A percentile compares a stretch with the other conserved stretches of the same genome.
Conservation (phyloP, 2,329 filamentous ascomycete genomes). For the Talaromyces sp. region DNA sequence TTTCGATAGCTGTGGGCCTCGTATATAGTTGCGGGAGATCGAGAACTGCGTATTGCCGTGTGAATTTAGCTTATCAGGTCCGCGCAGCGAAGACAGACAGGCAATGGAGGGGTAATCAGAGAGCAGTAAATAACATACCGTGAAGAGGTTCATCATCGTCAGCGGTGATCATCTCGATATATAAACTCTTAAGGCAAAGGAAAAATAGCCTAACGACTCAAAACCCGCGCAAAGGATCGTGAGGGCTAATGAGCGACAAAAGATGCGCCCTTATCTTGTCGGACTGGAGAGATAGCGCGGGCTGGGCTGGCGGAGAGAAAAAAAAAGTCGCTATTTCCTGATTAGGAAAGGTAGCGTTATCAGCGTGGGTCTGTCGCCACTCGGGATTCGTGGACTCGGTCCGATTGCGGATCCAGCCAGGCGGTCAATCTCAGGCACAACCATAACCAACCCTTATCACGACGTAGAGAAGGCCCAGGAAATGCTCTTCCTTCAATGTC, state of each 20-base stretch:
- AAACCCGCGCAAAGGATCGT: not conserved
- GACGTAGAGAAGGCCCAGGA: too few species aligned
- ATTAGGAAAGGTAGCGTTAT: constrained; percentile 18
- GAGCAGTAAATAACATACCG: constrained; percentile 26
- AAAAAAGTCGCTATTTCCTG: constrained; percentile 21
- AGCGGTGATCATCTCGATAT: constrained; percentile 32
- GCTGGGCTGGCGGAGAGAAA: constrained; percentile 15
- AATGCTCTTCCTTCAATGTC: not conserved
- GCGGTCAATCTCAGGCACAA: constrained; percentile 12
- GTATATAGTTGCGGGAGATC: constrained; percentile 82
- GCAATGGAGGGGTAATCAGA: constrained; percentile 20
- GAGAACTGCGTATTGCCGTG: constrained; percentile 49
- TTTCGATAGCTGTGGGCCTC: constrained; percentile 61
- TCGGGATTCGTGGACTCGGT: constrained; percentile 15
- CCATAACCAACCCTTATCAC: not conserved
- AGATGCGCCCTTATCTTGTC: constrained; percentile 10
- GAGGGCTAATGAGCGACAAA: not conserved
- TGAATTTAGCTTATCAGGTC: constrained; percentile 29
- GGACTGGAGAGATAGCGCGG: not conserved
- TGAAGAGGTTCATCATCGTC: constrained; percentile 38
- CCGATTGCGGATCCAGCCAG: constrained; percentile 4
- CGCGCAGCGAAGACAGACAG: constrained; percentile 20
- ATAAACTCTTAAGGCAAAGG: not conserved
- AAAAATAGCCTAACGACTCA: not conserved
- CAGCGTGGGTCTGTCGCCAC: constrained; percentile 17